Base-by-base conservation (phyloP, 805 yeast genomes). In the Suhomyces vadensis region DNA sequence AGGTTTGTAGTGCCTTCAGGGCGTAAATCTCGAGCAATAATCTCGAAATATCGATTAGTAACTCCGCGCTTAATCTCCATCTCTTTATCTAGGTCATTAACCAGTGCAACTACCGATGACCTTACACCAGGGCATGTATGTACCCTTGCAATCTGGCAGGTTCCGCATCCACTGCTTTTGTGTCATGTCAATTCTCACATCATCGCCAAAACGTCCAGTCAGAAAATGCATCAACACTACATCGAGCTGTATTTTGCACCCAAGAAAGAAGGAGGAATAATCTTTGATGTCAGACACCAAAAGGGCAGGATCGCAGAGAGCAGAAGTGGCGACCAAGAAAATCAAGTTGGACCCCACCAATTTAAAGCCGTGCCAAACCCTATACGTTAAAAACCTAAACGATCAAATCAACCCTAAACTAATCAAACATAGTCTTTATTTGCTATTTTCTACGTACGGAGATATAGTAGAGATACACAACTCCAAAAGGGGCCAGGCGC, bases 401-500 rank as follows among this genome's bases (percentile, higher is more conserved):
- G 84, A 83, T 48, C 73, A 82, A 51, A 63, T 84, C 41, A 69
- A 75, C 20, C 56, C 64, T 1, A 39, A 55, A 1, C 61, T 69
- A 20, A 53, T 83, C 46, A 77, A 76, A 51, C 77, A 77, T 42
- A 78, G 77, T 51, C 63, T 86, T 9, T 83, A 78, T 54, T 54
- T 84, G 14, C 56, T 84, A 5, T 83, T 83, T 51, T 67, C 83
- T 10, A 75, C 82, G 0, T 83, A 73, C 58, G 90, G 89, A 0
- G 89, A 83, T 55, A 77, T 86, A 2, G 56, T 84, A 4, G 75
- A 77, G 8, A 69, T 86, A 8, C 59, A 71, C 27, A 69, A 69
- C 43, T 73, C 67, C 44, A 62, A 73, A 50, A 67, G 87, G 44
- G 90, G 89, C 0, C 88, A 83, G 55, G 90, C 89, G 0, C 85